Evolutionary conservation across 352 stramenopile genomes (phyloP), one percentile per base, ranked within the genome.

Genomic region (Phytophthora citricola): DNA sequence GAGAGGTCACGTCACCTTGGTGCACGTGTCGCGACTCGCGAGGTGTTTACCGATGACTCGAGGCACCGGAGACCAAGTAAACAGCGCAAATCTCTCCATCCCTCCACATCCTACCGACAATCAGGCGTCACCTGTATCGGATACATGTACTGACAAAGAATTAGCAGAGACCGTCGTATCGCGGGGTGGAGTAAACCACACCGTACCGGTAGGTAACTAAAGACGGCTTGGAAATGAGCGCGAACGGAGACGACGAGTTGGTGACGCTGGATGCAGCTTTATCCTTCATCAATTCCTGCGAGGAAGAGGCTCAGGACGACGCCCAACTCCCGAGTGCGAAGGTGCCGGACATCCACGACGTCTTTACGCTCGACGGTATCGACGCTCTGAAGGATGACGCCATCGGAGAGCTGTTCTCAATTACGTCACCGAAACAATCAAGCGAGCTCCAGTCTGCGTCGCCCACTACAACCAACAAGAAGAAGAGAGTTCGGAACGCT

Each of bases 191-290:
- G 17, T 20, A 20, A 20, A 20, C 17, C 17, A 20, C 17, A 20
- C n/a, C n/a, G n/a, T n/a, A n/a, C n/a, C n/a, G n/a, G n/a, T n/a
- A n/a, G n/a, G n/a, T n/a, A n/a, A n/a, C n/a, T n/a, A n/a, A n/a
- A n/a, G n/a, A n/a, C n/a, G n/a, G 17, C 17, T 20, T 20, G 17
- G 24, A 26, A 26, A 57, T 39, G 38, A 54, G n/a, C 53, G 52
- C 22, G 44, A 52, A 55, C 2, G 38, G 22, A 38, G 45, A 65
- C 22, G 17, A 20, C 17, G 20, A 71, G 10, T 20, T 75, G 17
- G n/a, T 44, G 11, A 58, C 64, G 44, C 29, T 72, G 22, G 45
- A 63, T 11, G 50, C 68, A 22, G 51, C 64, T 11, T 24, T 72
- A 39, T 51, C 45, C 40, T 72, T 68, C 44, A 53, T 72, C 58